Evolutionary conservation across 2,329 filamentous ascomycete genomes (phyloP).

Genomic region (Tympanopsis confertula): DNA sequence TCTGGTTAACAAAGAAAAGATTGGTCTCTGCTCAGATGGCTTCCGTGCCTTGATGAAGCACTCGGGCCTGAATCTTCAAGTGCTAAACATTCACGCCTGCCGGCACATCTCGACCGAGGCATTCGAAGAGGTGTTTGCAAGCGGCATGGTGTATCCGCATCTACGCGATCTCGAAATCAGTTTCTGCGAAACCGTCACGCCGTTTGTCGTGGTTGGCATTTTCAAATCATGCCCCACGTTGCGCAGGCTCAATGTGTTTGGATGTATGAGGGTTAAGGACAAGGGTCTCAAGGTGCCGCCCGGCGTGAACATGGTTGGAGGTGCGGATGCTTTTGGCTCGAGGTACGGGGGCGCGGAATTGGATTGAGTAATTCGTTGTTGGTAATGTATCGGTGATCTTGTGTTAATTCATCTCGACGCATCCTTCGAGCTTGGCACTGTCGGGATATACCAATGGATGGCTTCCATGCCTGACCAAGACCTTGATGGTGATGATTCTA

Average conservation of each 20-base stretch:
- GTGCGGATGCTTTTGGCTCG: not conserved
- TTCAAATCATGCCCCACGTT: slow-evolving; percentile 17
- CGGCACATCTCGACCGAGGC: slow-evolving; percentile 65
- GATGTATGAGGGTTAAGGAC: not conserved
- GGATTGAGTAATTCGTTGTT: too few species aligned
- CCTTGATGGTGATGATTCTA: too few species aligned
- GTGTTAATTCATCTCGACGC: too few species aligned
- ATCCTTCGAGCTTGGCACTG: too few species aligned
- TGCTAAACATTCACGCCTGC: slow-evolving; percentile 71
- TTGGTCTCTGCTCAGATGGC: slow-evolving; percentile 65
- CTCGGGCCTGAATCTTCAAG: slow-evolving; percentile 54
- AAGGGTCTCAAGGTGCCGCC: not conserved
- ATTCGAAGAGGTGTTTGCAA: slow-evolving; percentile 63
- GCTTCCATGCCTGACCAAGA: too few species aligned
- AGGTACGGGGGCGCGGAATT: too few species aligned
- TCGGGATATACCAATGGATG: too few species aligned
- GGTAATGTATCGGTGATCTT: too few species aligned
- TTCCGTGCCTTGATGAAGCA: slow-evolving; percentile 78
- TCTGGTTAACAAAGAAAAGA: slow-evolving; percentile 47
- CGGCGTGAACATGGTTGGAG: not conserved
- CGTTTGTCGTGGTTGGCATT: not conserved
- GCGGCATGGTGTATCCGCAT: slow-evolving; percentile 46
- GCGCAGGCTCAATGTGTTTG: slow-evolving; percentile 42
- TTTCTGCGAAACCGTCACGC: not conserved
- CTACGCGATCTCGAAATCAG: not conserved